Conservation (phyloP, 768 basidiomycete genomes). For the Coprinopsis sp. region DNA sequence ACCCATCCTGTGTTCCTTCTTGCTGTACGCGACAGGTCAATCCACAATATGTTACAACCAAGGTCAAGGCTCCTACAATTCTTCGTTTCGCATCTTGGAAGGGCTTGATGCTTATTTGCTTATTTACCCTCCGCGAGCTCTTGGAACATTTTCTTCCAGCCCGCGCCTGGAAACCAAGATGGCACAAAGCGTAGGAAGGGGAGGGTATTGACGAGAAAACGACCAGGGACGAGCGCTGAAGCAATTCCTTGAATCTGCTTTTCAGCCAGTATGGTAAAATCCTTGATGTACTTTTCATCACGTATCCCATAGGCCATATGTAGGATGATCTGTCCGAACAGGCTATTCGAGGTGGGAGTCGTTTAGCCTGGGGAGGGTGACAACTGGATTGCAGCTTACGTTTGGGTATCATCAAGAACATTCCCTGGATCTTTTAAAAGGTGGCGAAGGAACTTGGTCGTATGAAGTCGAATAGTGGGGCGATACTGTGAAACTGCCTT, state of each 20-base stretch:
- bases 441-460: background rate
- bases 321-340: slow-evolving; percentile 15
- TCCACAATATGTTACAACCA: no score
- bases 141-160: slow-evolving; percentile 18
- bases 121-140: slow-evolving; percentile 12
- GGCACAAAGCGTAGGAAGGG: slow-evolving; percentile 26
- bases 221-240: slow-evolving; percentile 18
- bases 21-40: no score
- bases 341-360: slow-evolving; percentile 1
- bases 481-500: slow-evolving; percentile 12
- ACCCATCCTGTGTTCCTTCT: no score
- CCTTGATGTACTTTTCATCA: slow-evolving; percentile 25
- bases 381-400: background rate
- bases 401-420: background rate
- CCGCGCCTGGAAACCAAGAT: slow-evolving; percentile 34
- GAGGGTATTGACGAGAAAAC: slow-evolving; percentile 11
- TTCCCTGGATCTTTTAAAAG: background rate
- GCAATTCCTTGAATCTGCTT: slow-evolving; percentile 19
- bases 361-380: background rate
- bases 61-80: no score
- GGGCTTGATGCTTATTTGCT: no score
- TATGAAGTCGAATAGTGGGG: slow-evolving; percentile 10
- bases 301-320: slow-evolving; percentile 23
- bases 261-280: slow-evolving; percentile 28
- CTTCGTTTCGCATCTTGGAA: no score